Percentiles rank a stretch among this genome's conserved stretches.
Evolutionary conservation across 495 filamentous ascomycete genomes (phyloP).

Genomic region (Daldinia decipiens): DNA sequence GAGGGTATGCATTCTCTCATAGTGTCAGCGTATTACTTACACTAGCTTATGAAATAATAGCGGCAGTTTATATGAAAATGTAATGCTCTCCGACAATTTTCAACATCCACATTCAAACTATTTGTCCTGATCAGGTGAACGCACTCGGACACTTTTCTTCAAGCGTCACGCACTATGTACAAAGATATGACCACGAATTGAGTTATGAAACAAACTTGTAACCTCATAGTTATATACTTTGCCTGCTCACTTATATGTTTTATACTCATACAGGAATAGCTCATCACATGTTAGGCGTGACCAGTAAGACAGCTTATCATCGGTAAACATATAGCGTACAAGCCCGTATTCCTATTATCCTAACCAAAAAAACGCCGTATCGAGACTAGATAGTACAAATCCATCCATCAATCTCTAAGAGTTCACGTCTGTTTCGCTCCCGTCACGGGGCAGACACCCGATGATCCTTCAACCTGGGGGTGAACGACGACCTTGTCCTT

Average conservation of each 20-base stretch:
- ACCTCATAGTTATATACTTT: not conserved
- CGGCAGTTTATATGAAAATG: not conserved
- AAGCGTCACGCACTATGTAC: not conserved
- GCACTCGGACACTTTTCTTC: not conserved
- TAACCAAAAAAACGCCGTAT: conserved; percentile 4
- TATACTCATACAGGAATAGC: not conserved
- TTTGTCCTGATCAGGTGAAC: not conserved
- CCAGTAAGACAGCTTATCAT: not conserved
- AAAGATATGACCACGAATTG: not conserved
- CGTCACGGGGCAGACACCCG: conserved; percentile 57
- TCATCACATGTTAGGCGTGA: not conserved
- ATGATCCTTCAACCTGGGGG: conserved; percentile 48
- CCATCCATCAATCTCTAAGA: not conserved
- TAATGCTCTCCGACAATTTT: too few relatives aligned
- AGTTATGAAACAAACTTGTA: not conserved
- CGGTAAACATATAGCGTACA: not conserved
- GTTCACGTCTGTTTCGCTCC: conserved; percentile 41
- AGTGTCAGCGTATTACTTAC: not conserved
- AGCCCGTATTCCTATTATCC: not conserved
- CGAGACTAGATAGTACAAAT: not conserved
- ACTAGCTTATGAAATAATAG: not conserved
- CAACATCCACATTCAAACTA: not conserved
- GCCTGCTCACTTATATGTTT: not conserved
- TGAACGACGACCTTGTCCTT: conserved; percentile 56
- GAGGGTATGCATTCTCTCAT: not conserved